phyloP scores from a whole-genome alignment of 2,329 filamentous ascomycete genomes.

The Aspergillus bombycis region DNA sequence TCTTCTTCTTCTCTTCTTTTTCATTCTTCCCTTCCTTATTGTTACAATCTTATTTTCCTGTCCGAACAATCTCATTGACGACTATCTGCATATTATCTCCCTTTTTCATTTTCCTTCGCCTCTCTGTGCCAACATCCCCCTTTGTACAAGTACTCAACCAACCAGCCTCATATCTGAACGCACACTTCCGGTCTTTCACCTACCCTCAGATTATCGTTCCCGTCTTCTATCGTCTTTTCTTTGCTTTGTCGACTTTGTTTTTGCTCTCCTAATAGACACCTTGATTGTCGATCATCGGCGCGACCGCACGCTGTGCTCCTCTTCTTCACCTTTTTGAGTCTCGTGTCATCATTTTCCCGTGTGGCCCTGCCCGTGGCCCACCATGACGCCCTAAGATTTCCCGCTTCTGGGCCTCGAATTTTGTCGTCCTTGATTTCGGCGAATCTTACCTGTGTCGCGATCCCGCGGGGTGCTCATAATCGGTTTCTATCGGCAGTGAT shows the following conservation, averaged over 20 bases:
- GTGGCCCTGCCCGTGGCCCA: slow-evolving; percentile 26
- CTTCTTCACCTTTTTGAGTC: slow-evolving; percentile 19
- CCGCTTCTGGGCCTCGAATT: slow-evolving; percentile 18
- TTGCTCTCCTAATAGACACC: background rate
- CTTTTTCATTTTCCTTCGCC: slow-evolving; percentile 4
- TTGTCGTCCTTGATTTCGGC: slow-evolving; percentile 16
- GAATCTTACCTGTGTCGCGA: slow-evolving; percentile 23
- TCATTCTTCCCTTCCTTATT: slow-evolving; percentile 7
- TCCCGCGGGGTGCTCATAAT: slow-evolving; percentile 12
- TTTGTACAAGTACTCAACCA: slow-evolving; percentile 3
- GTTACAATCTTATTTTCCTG: background rate
- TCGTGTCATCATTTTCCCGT: slow-evolving; percentile 25
- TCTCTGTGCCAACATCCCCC: background rate
- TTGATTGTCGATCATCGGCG: slow-evolving; percentile 16
- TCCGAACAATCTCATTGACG: slow-evolving; percentile 7
- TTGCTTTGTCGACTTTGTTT: background rate
- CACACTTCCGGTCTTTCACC: background rate
- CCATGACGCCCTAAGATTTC: slow-evolving; percentile 29
- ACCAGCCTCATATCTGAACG: background rate
- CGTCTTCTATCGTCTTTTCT: slow-evolving; percentile 1
- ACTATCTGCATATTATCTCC: background rate
- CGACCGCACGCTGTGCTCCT: slow-evolving; percentile 19
- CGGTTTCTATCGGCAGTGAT: slow-evolving; percentile 18
- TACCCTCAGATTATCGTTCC: slow-evolving; percentile 1
- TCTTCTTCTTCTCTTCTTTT: slow-evolving; percentile 7